Evolutionary conservation across 108 stramenopile species (phyloP), one percentile per base, ranked within the genome.

Genomic region (Nitzschia palea): DNA sequence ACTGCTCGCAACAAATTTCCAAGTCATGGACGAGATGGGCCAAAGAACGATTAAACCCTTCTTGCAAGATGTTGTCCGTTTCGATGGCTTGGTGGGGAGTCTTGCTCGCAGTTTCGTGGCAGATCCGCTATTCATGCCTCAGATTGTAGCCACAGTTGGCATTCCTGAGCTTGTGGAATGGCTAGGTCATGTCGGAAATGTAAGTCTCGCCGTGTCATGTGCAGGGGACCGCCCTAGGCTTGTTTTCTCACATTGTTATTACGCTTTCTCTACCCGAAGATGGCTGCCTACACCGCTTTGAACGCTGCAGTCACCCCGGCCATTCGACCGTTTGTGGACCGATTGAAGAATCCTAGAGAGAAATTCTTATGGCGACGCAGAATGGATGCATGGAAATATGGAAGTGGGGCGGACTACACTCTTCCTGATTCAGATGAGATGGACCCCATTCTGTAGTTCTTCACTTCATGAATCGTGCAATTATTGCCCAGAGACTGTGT

Each of bases 1-100:
- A 0, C 71, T 95, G 5, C 81, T 98, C 12, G 86, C 88, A 1
- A 86, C 78, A 23, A 97, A 97, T 67, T 98, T 91, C 66, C 71
- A 91, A 58, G 76, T 84, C n/a, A 95, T 95, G 90, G 69, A 91
- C 61, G 69, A 85, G 2, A 90, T 89, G 88, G 93, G 90, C 31
- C 23, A 44, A 10, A 62, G 72, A 3, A 90, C 87, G 0, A 94
- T 91, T 61, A 80, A 81, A 66, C 89, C 93, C 17, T 91, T 91
- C 63, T 61, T 91, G 28, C 97, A 98, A 68, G 97, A 98, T 70
- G 95, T 97, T 1, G 90, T 98, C 18, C 85, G 93, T 29, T 82
- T 95, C 62, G 88, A 85, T 55, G 93, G 91, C 27, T 74, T 98
- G 26, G 70, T 88, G 15, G 80, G 81, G n/a, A 85, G 83, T 65